Conservation (phyloP, 176 grass and related monocot species). For the Carex scoparia region DNA sequence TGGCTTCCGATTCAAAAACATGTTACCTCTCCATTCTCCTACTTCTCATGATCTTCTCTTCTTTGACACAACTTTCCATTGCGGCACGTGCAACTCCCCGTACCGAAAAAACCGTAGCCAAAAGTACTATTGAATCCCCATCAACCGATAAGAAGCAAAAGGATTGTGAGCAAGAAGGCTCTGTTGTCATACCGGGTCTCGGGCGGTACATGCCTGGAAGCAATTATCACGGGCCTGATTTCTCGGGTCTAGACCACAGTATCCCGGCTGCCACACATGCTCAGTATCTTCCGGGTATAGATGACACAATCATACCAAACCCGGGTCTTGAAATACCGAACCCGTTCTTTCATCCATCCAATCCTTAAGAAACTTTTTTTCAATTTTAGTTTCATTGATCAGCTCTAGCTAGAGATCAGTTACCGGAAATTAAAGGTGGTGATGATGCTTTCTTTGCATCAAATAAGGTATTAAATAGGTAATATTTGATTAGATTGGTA, state of each 20-base stretch:
- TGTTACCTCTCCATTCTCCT: slow-evolving; percentile 25
- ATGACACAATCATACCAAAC: slow-evolving; percentile 86
- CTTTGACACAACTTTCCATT: slow-evolving; percentile 19
- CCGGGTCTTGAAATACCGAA: slow-evolving; percentile 84
- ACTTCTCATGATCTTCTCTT: slow-evolving; percentile 29
- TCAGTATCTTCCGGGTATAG: slow-evolving; percentile 57
- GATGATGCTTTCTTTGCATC: background rate
- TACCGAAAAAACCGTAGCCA: background rate
- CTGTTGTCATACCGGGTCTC: slow-evolving; percentile 52
- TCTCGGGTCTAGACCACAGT: slow-evolving; percentile 65
- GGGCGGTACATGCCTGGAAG: slow-evolving; percentile 43
- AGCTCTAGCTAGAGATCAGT: background rate
- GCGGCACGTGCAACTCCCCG: slow-evolving; percentile 40
- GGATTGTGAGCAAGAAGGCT: slow-evolving; percentile 38
- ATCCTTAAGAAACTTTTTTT: background rate
- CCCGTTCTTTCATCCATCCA: slow-evolving; percentile 41
- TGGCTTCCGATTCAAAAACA: slow-evolving; percentile 11
- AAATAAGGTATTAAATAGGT: slow-evolving; percentile 3
- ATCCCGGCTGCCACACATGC: slow-evolving; percentile 46
- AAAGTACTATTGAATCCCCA: background rate
- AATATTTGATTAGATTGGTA: background rate
- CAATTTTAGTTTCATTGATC: background rate
- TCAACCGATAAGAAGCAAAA: slow-evolving; percentile 11
- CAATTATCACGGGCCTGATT: slow-evolving; percentile 25
- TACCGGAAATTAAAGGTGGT: background rate